These are phyloP conservation scores for Podospora pseudoanserina DNA, from an alignment of 495 filamentous ascomycete species.

Conservation along the genomic window DNA sequence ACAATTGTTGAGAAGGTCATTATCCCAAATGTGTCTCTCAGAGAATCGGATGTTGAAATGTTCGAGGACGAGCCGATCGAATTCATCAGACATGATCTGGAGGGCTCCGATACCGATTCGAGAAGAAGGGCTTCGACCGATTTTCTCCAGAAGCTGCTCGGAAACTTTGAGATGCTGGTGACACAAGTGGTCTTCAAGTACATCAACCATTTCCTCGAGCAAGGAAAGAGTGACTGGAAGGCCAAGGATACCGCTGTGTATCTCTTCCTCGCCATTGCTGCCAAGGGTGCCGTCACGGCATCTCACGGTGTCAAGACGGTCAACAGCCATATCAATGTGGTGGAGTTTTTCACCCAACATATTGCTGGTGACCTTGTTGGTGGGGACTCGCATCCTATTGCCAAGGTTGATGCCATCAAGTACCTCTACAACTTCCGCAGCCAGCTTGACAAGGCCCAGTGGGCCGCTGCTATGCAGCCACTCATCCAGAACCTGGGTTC, in stretches of 20 bases:
- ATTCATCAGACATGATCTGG: conserved; percentile 91
- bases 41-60: conserved; percentile 89
- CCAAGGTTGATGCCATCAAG: conserved; percentile 97
- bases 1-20: conserved; percentile 94
- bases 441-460: conserved; percentile 77
- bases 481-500: conserved; percentile 86
- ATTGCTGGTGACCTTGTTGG: conserved; percentile 78
- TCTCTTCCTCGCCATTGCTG: conserved; percentile 88
- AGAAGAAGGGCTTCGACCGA: conserved; percentile 87
- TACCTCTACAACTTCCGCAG: conserved; percentile 94
- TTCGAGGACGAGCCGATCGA: conserved; percentile 99
- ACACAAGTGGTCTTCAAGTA: conserved; percentile 78
- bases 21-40: conserved; percentile 82
- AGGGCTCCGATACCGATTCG: conserved; percentile 94
- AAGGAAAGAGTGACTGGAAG: conserved; percentile 79
- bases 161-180: conserved; percentile 79
- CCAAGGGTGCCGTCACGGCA: conserved; percentile 80
- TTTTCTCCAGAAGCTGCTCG: conserved; percentile 81
- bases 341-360: conserved; percentile 88
- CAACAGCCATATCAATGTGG: conserved; percentile 76
- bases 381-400: conserved; percentile 68
- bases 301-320: conserved; percentile 85
- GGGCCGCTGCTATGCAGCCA: conserved; percentile 81
- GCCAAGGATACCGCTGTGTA: conserved; percentile 96
- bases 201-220: conserved; percentile 70